These are phyloP conservation scores for Claviceps humidiphila DNA, from an alignment of 2,329 filamentous ascomycete species.

Conservation along the genomic window DNA sequence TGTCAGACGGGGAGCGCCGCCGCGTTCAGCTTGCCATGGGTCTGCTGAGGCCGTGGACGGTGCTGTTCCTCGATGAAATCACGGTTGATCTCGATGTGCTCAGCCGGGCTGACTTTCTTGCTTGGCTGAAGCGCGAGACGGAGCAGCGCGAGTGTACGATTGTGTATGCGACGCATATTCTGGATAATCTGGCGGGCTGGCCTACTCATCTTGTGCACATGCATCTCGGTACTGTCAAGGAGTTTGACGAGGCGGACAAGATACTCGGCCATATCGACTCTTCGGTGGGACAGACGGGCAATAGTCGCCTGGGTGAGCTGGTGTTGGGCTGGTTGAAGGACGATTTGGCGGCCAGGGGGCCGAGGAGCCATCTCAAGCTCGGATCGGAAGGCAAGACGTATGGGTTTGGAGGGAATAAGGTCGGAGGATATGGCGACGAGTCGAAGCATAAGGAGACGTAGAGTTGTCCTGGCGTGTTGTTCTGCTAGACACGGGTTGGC, in stretches of 20 bases:
- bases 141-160: conserved; percentile 73
- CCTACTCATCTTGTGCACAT: conserved; percentile 94
- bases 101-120: conserved; percentile 70
- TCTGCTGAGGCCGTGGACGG: conserved; percentile 76
- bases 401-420: conserved; percentile 32
- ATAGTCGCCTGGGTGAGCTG: conserved; percentile 74
- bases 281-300: conserved; percentile 39
- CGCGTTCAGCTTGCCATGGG: conserved; percentile 96
- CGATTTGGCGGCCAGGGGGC: conserved; percentile 67
- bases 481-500: neutral
- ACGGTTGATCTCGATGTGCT: conserved; percentile 92
- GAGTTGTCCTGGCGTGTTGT: neutral
- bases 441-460: conserved; percentile 22
- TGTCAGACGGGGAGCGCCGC: conserved; percentile 81
- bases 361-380: conserved; percentile 45
- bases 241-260: conserved; percentile 62
- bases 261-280: conserved; percentile 45
- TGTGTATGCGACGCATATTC: conserved; percentile 93
- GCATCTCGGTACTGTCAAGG: conserved; percentile 76
- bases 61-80: conserved; percentile 88
- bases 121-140: conserved; percentile 78
- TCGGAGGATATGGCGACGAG: conserved; percentile 47
- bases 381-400: conserved; percentile 54
- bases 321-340: conserved; percentile 78
- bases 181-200: conserved; percentile 91